Evolutionary conservation across 2,329 filamentous ascomycete genomes (phyloP), one percentile per base, ranked within the genome.

Genomic region (Clathrospora elynae): DNA sequence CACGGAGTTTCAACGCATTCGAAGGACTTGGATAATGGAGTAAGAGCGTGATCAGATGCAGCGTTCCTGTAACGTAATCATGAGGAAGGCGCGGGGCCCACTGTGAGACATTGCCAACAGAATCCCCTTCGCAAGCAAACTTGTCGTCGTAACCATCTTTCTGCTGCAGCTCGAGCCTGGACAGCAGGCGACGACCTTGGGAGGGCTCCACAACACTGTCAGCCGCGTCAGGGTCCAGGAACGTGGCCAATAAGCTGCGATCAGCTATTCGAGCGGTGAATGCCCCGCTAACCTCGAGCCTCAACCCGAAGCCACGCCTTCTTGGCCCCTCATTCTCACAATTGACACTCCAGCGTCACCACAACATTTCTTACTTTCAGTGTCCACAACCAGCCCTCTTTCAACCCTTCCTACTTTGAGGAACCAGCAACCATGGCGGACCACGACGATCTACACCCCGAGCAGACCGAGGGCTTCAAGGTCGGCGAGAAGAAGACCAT

Each of bases 401-500:
- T 20, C 19, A 40, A 34, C 19, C 33, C 31, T 28, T 33, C 13
- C 12, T 28, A 26, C n/a, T n/a, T n/a, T n/a, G n/a, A n/a, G n/a
- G n/a, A n/a, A 30, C 23, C 37, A 45, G 41, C 48, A 55, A 52
- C 33, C 46, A 68, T 68, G 64, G 55, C 62, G 42, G 64, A 70
- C 30, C 63, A 75, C 55, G 90, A 96, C 51, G 92, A 97, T 66
- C 83, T 92, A 59, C 79, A 87, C 73, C 86, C 90, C 54, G 88
- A 93, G 77, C 82, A 86, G 76, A 96, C 91, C 57, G 86, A 91
- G 76, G 92, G 92, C 71, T 97, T 96, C 86, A 96, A 95, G 84
- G 87, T 96, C 69, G 91, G 90, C 59, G 90, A 96, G 83, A 96
- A 96, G 86, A 96, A 97, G 83, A 95, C 89, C 62, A 81, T 99